These are phyloP conservation scores for Chlorella sp. DNA, from an alignment of 139 green algal species.

Conservation along the genomic window DNA sequence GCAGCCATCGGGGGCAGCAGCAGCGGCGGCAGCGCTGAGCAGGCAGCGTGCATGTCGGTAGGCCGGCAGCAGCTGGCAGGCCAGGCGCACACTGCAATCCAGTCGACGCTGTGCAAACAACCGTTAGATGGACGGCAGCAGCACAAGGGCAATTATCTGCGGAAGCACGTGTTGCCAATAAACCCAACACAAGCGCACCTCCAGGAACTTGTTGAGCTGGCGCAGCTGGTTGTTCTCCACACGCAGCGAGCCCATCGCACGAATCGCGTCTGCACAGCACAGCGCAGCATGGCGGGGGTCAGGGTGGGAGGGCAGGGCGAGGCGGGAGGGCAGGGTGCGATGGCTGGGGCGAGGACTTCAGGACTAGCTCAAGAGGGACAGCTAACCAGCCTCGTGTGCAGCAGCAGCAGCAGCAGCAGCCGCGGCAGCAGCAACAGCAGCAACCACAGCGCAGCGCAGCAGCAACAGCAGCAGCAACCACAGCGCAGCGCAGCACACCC, in stretches of 20 bases:
- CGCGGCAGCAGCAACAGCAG: too few relatives aligned
- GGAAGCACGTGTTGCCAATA: not conserved
- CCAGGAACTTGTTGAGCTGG: slow-evolving; percentile 72
- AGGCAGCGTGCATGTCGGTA: not conserved
- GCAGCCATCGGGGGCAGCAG: not conserved
- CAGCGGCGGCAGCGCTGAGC: not conserved
- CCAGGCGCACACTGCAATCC: not conserved
- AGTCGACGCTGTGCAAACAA: too few relatives aligned
- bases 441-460: not conserved
- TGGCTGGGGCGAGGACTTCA: not conserved
- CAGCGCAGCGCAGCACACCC: not conserved
- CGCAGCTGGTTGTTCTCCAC: slow-evolving; percentile 66
- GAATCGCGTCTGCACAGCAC: slow-evolving; percentile 51
- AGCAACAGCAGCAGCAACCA: not conserved
- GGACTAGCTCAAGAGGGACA: too few relatives aligned
- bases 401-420: not conserved
- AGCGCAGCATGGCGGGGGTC: not conserved
- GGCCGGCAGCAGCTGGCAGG: too few relatives aligned
- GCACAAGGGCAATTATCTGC: not conserved
- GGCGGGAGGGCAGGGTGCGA: not conserved
- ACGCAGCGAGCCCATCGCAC: slow-evolving; percentile 53
- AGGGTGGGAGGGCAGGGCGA: not conserved
- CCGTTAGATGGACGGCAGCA: not conserved
- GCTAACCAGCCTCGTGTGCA: too few relatives aligned
- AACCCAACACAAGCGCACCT: slow-evolving; percentile 30